Evolutionary conservation across 495 filamentous ascomycete genomes (phyloP), one percentile per base, ranked within the genome.

Genomic region (Viridothelium virens): DNA sequence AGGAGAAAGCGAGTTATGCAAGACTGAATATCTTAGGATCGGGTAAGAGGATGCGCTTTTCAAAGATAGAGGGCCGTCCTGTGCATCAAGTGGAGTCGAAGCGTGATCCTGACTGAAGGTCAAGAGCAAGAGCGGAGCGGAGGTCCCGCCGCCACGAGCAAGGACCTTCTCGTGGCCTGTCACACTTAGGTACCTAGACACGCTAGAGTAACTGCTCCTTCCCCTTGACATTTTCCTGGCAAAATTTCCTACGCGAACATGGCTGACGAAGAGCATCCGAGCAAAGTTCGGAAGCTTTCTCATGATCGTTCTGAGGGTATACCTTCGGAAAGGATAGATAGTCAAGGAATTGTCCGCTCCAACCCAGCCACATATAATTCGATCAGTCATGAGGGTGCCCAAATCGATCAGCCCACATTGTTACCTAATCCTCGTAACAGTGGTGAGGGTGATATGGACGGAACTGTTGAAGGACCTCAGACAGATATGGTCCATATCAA

Each of bases 261-360:
- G 84, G 82, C 82, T 10, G 77, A 76, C 37, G 81, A 83, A 62
- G 83, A 84, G 53, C 74, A 82, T 47, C 82, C 83, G 2, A 73
- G 75, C 38, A 86, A 86, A 67, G 70, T 82, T 12, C 70, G 74
- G 16, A 86, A 85, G 73, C 72, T 83, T 9, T 77, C 71, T 6
- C 68, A 80, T 65, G 72, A 74, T 18, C 70, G 74, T 36, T 34
- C 33, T 64, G n/a, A 34, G 18, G 16, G 38, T 10, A 48, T 4
- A 9, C 36, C 53, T 34, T 59, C 53, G 5, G 7, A 36, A 59
- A 59, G 31, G 53, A 36, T 36, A 2, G 53, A 59, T 2, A 14
- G 0, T 14, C 0, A 18, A 1, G 53, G 31, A 33, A 11, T 7
- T 36, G 33, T 31, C 7, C 0, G 25, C 7, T 9, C 5, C 0